Percentiles rank a stretch among this genome's conserved stretches.
phyloP scores from a whole-genome alignment of 2,329 filamentous ascomycete species.

The Alternaria ventricosa region DNA sequence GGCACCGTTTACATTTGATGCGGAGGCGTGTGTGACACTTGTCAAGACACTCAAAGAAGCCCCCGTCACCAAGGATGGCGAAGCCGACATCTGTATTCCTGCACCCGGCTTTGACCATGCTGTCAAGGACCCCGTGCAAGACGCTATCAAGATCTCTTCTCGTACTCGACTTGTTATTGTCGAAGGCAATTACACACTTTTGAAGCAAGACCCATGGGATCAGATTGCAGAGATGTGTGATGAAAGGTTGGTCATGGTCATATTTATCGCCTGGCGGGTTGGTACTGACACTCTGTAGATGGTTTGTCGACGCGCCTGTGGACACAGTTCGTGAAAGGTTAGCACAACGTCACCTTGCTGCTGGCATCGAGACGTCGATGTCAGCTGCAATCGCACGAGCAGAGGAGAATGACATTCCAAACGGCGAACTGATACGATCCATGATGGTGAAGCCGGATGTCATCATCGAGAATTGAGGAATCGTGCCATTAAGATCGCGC shows the following conservation, averaged over 20 bases:
- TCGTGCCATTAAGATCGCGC: background rate
- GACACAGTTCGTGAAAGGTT: conserved; percentile 24
- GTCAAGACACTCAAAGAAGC: conserved; percentile 20
- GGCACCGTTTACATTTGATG: conserved; percentile 37
- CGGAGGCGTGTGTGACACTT: conserved; percentile 24
- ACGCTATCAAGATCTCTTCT: conserved; percentile 28
- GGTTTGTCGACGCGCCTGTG: conserved; percentile 33
- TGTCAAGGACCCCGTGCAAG: conserved; percentile 27
- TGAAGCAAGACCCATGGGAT: conserved; percentile 28
- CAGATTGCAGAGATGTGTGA: conserved; percentile 21
- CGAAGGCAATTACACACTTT: conserved; percentile 38
- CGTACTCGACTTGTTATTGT: conserved; percentile 29
- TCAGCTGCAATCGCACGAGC: conserved; percentile 28
- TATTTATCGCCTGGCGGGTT: background rate
- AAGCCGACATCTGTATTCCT: conserved; percentile 21
- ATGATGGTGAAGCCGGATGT: conserved; percentile 27
- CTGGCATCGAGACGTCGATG: conserved; percentile 30
- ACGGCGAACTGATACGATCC: conserved; percentile 30
- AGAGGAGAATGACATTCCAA: conserved; percentile 34
- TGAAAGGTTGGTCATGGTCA: conserved; percentile 21
- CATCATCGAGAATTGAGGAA: conserved; percentile 22
- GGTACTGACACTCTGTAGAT: conserved; percentile 18
- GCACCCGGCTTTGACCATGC: conserved; percentile 37
- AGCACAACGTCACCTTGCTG: conserved; percentile 30
- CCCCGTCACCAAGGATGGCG: conserved; percentile 20